These are phyloP conservation scores for Cyberlindnera petersonii DNA, from an alignment of 805 yeast species.

Conservation along the genomic window DNA sequence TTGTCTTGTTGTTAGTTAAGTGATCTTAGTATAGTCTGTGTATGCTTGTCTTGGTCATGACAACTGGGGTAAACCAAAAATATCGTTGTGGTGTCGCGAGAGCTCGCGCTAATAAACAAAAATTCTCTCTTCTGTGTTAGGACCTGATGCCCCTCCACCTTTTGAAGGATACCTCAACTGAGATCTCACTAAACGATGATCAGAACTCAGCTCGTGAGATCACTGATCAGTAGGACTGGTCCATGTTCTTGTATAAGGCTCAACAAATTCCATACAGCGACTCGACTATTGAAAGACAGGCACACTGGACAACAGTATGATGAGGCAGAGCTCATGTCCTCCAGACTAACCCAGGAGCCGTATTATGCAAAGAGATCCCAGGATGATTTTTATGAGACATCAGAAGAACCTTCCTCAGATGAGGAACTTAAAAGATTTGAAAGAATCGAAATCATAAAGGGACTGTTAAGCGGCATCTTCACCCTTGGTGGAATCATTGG, in stretches of 20 bases:
- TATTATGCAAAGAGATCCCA: constrained; percentile 29
- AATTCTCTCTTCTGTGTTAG: too few species aligned
- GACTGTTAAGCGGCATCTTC: constrained; percentile 16
- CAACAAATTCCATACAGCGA: too few species aligned
- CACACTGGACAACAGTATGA: constrained; percentile 30
- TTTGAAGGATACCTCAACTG: too few species aligned
- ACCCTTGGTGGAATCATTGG: constrained; percentile 19
- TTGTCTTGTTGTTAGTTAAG: neutral
- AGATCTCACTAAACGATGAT: too few species aligned
- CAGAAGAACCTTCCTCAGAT: constrained; percentile 16
- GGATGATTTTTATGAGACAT: constrained; percentile 7
- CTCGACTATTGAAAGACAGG: constrained; percentile 4
- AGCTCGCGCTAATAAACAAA: too few species aligned
- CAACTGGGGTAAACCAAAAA: too few species aligned
- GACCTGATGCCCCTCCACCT: too few species aligned
- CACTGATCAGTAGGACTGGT: constrained; percentile 1
- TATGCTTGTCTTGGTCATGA: too few species aligned
- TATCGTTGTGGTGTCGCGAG: too few species aligned
- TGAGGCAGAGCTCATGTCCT: constrained; percentile 32
- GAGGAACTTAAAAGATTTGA: constrained; percentile 19
- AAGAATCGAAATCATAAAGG: constrained; percentile 20
- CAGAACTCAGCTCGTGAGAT: too few species aligned
- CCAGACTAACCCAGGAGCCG: constrained; percentile 23
- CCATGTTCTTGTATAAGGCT: too few species aligned
- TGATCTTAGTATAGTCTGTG: too few species aligned